Percentiles rank a stretch among this genome's conserved stretches.
Conservation (phyloP, 2,329 filamentous ascomycete species). For the Beauveria australis region DNA sequence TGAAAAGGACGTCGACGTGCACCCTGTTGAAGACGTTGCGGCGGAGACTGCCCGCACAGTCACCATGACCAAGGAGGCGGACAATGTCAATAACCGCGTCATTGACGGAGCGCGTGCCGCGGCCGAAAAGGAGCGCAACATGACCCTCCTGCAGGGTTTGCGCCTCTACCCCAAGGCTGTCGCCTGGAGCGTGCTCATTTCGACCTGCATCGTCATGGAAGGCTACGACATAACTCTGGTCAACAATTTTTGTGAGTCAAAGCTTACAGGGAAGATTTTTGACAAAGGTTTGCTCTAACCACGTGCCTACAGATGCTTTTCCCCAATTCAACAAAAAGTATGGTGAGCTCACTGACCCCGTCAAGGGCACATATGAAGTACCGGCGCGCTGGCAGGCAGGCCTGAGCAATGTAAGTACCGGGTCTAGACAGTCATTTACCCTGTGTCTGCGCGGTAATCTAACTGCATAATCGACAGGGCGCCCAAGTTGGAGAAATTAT, state of each 20-base stretch:
- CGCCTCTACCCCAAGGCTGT: conserved; percentile 81
- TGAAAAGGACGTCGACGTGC: conserved; percentile 11
- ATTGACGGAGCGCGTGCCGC: conserved; percentile 33
- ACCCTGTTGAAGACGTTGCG: conserved; percentile 12
- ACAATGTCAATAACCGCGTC: conserved; percentile 21
- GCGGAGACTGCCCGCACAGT: not conserved
- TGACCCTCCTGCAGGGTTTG: conserved; percentile 69
- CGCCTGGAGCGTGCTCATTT: conserved; percentile 74
- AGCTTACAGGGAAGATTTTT: not conserved
- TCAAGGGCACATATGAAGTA: conserved; percentile 41
- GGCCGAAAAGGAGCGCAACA: conserved; percentile 55
- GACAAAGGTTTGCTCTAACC: not conserved
- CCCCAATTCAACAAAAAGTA: conserved; percentile 52
- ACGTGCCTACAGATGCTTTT: conserved; percentile 35
- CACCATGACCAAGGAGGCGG: not conserved
- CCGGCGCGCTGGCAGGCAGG: conserved; percentile 55
- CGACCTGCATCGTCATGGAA: conserved; percentile 88
- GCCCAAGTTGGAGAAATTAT: conserved; percentile 56
- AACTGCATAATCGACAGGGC: conserved; percentile 27
- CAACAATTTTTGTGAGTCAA: conserved; percentile 61
- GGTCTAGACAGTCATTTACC: not conserved
- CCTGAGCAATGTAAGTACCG: conserved; percentile 40
- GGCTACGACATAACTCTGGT: conserved; percentile 77
- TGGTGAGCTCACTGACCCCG: conserved; percentile 23
- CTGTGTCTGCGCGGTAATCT: not conserved